Percentiles rank a stretch among this genome's conserved stretches.
Evolutionary conservation across 2,329 filamentous ascomycete genomes (phyloP).

Genomic region (Neopestalotiopsis sp.): DNA sequence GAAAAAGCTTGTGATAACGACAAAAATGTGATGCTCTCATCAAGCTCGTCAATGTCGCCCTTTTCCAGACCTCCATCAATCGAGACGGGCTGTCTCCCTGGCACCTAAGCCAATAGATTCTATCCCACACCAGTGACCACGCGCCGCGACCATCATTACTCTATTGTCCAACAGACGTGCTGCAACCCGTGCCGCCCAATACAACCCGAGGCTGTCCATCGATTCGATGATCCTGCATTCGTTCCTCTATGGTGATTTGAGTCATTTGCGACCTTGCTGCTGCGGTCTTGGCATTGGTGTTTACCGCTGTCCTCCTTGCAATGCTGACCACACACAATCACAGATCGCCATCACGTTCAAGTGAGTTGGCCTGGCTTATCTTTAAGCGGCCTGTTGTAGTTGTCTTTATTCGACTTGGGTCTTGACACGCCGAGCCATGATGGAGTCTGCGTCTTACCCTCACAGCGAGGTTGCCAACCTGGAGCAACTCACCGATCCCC

Average conservation of each 20-base stretch:
- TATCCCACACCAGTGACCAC: background rate
- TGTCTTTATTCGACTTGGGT: background rate
- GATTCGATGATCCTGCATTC: background rate
- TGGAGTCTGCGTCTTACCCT: conserved; percentile 38
- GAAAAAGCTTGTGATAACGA: background rate
- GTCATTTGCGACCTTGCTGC: background rate
- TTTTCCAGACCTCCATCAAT: background rate
- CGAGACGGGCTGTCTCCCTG: background rate
- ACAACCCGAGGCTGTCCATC: background rate
- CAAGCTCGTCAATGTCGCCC: background rate
- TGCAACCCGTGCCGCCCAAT: background rate
- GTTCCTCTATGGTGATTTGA: background rate
- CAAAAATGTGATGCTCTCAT: background rate
- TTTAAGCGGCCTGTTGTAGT: conserved; percentile 12
- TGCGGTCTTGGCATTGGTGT: background rate
- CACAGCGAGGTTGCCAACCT: conserved; percentile 35
- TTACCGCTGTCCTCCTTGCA: background rate
- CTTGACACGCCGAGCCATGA: conserved; percentile 20
- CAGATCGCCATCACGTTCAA: background rate
- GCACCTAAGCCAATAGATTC: background rate
- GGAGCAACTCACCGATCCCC: conserved; percentile 37
- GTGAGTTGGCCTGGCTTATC: background rate
- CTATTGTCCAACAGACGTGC: background rate
- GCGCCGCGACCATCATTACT: background rate
- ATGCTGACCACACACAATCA: background rate